Evolutionary conservation across 805 yeast species (phyloP).

Genomic region (Saturnispora zaruensis): DNA sequence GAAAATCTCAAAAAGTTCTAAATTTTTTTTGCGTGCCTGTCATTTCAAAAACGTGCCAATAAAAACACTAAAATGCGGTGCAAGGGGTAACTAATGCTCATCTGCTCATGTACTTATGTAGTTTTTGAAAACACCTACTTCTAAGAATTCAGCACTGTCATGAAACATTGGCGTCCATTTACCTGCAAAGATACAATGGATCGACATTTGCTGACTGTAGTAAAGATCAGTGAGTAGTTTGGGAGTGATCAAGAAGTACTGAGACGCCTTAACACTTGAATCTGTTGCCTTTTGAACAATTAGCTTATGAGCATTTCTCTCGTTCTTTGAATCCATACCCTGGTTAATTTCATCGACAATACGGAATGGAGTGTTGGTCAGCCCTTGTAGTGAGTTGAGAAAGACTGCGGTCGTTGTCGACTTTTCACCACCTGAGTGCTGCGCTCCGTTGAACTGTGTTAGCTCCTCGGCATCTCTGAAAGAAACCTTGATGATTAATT

Average conservation of each 20-base stretch:
- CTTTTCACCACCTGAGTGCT: conserved; percentile 97
- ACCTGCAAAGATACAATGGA: conserved; percentile 73
- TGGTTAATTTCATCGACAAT: conserved; percentile 98
- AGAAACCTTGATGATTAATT: conserved; percentile 71
- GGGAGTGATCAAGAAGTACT: conserved; percentile 89
- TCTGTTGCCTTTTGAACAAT: conserved; percentile 77
- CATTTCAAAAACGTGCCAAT: conserved; percentile 3
- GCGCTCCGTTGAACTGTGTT: conserved; percentile 67
- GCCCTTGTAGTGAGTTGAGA: conserved; percentile 82
- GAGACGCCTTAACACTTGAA: conserved; percentile 38
- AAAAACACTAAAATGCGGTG: neutral
- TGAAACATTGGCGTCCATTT: conserved; percentile 22
- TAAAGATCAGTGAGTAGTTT: conserved; percentile 71
- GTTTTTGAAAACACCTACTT: conserved; percentile 25
- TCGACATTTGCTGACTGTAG: conserved; percentile 71
- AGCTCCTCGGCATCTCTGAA: conserved; percentile 73
- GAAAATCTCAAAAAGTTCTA: neutral
- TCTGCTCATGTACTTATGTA: conserved; percentile 11
- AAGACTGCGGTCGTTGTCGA: conserved; percentile 91
- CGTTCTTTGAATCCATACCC: conserved; percentile 96
- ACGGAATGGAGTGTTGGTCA: conserved; percentile 82
- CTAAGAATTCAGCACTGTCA: conserved; percentile 19
- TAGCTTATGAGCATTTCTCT: conserved; percentile 73
- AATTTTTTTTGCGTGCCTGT: conserved; percentile 5
- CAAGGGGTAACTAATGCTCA: neutral